These are phyloP conservation scores for Neonectria neomacrospora DNA, from an alignment of 2,329 filamentous ascomycete genomes.

Conservation along the genomic window DNA sequence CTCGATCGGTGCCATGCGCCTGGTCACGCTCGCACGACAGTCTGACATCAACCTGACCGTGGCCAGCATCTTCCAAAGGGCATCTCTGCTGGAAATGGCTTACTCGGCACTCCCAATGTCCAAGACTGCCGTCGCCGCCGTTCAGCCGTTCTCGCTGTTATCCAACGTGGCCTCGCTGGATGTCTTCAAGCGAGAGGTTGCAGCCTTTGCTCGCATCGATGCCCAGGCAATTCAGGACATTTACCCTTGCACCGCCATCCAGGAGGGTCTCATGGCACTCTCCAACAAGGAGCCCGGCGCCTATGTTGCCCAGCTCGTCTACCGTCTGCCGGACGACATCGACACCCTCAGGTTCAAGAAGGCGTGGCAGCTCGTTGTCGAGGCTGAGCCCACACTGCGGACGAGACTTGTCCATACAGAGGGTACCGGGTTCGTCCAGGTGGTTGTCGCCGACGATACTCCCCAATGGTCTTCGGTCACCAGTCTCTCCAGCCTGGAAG, in stretches of 20 bases:
- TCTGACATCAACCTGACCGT: slow-evolving; percentile 55
- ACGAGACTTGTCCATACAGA: slow-evolving; percentile 38
- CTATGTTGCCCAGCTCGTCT: slow-evolving; percentile 38
- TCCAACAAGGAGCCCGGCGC: slow-evolving; percentile 31
- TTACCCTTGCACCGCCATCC: slow-evolving; percentile 35
- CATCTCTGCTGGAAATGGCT: slow-evolving; percentile 35
- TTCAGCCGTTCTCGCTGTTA: slow-evolving; percentile 30
- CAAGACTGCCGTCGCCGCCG: not conserved
- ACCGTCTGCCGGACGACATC: slow-evolving; percentile 20
- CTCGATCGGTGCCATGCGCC: slow-evolving; percentile 39
- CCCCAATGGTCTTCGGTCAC: slow-evolving; percentile 25
- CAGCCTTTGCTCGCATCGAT: not conserved
- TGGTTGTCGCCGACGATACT: slow-evolving; percentile 19
- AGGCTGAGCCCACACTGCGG: slow-evolving; percentile 28
- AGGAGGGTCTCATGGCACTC: slow-evolving; percentile 40
- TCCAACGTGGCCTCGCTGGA: slow-evolving; percentile 1
- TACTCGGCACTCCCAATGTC: slow-evolving; percentile 31
- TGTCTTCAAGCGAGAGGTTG: not conserved
- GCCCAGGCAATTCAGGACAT: slow-evolving; percentile 21
- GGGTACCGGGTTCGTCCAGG: slow-evolving; percentile 33
- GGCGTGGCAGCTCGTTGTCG: slow-evolving; percentile 27
- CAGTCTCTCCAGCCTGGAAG: slow-evolving; percentile 7
- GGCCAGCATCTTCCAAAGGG: slow-evolving; percentile 54
- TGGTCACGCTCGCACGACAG: slow-evolving; percentile 48
- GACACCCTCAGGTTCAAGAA: slow-evolving; percentile 28